These are phyloP conservation scores for Cnidoscolus chayamansa DNA, from an alignment of 441 rosid genomes.

Conservation along the genomic window DNA sequence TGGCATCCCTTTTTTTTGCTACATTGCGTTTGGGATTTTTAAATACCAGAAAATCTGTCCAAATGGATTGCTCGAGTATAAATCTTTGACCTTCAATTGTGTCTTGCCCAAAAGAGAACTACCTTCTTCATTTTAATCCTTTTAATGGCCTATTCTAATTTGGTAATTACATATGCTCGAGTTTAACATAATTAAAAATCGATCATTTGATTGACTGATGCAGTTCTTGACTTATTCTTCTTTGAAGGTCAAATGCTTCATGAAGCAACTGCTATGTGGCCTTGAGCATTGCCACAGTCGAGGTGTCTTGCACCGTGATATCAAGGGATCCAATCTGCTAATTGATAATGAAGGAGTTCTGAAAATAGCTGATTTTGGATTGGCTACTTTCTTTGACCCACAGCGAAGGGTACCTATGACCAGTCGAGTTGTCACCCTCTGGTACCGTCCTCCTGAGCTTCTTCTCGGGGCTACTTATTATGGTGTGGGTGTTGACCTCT, in stretches of 20 bases:
- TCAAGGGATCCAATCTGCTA: slow-evolving; percentile 87
- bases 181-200: slow-evolving; percentile 2
- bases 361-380: slow-evolving; percentile 89
- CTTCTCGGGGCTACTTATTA: slow-evolving; percentile 85
- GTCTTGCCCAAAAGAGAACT: neutral
- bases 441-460: slow-evolving; percentile 95
- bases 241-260: slow-evolving; percentile 72
- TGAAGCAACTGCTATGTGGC: slow-evolving; percentile 80
- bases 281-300: slow-evolving; percentile 81
- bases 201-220: slow-evolving; percentile 9
- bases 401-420: slow-evolving; percentile 65
- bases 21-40: neutral
- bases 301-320: slow-evolving; percentile 88
- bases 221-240: slow-evolving; percentile 10
- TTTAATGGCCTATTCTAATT: neutral
- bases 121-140: neutral
- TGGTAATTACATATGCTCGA: slow-evolving; percentile 4
- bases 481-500: slow-evolving; percentile 72
- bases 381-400: slow-evolving; percentile 73
- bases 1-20: neutral
- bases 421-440: slow-evolving; percentile 87
- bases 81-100: too few species aligned
- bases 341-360: slow-evolving; percentile 69
- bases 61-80: neutral
- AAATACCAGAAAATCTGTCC: neutral